These are phyloP conservation scores for Chrysoporthe cubensis DNA, from an alignment of 2,329 filamentous ascomycete species.

Conservation along the genomic window DNA sequence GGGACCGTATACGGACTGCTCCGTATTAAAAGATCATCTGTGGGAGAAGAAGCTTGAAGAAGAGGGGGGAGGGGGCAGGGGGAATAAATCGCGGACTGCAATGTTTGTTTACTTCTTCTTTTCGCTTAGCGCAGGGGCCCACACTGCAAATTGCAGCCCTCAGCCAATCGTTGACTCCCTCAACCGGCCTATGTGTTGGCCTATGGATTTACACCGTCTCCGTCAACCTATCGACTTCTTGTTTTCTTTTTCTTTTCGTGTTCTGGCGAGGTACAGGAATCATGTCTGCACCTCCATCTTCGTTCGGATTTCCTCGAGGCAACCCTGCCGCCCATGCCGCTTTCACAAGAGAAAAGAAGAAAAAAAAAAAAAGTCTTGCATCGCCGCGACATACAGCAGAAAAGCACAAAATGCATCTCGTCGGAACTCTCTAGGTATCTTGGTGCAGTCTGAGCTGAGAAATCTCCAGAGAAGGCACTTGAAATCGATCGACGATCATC, in stretches of 20 bases:
- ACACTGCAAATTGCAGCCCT: background rate
- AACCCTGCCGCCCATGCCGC: background rate
- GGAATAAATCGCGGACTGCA: background rate
- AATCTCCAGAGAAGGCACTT: no score
- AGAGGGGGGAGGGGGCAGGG: background rate
- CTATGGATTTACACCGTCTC: background rate
- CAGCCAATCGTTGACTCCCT: constrained; percentile 6
- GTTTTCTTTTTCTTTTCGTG: background rate
- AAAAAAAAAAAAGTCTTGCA: no score
- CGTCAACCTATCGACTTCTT: background rate
- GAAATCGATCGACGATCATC: background rate
- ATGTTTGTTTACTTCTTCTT: constrained; percentile 7
- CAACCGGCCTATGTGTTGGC: constrained; percentile 4
- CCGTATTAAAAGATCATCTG: constrained; percentile 3
- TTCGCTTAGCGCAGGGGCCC: background rate
- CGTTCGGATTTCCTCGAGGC: no score
- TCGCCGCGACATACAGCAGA: no score
- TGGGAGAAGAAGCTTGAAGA: background rate
- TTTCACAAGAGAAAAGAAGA: no score
- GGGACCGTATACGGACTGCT: background rate
- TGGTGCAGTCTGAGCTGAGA: no score
- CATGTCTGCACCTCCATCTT: no score
- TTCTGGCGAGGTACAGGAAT: no score
- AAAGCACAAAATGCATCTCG: no score
- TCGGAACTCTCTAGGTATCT: no score